Percentiles rank a stretch among this genome's conserved stretches.
Evolutionary conservation across 2,329 filamentous ascomycete genomes (phyloP).

Genomic region (Colletotrichum abscissum): DNA sequence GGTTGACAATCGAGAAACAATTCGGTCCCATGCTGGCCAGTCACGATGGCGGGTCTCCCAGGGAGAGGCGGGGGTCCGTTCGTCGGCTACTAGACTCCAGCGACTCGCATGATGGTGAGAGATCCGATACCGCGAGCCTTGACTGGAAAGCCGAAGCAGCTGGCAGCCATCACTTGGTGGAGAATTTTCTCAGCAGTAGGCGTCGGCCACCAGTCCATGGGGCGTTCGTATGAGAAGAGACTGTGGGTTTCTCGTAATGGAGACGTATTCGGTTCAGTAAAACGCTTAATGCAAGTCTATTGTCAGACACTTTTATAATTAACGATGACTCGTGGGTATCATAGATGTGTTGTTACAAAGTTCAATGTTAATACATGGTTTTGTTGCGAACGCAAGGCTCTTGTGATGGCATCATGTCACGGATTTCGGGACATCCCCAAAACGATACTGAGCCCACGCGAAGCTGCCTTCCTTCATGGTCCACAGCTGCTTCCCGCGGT

Average conservation of each 20-base stretch:
- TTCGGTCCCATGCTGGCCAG: constrained; percentile 4
- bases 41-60: constrained; percentile 3
- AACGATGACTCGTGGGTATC: not conserved
- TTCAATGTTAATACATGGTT: constrained; percentile 1
- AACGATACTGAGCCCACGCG: constrained; percentile 60
- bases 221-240: constrained; percentile 44
- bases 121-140: not conserved
- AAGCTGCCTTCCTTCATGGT: constrained; percentile 57
- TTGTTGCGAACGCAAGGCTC: not conserved
- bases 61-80: not conserved
- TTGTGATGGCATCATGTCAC: not conserved
- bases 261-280: not conserved
- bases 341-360: not conserved
- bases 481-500: constrained; percentile 55
- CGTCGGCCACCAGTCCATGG: constrained; percentile 54
- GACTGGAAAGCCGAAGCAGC: constrained; percentile 47
- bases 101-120: not conserved
- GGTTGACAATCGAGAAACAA: constrained; percentile 16
- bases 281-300: not conserved
- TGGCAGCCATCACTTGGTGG: constrained; percentile 64
- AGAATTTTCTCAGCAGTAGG: constrained; percentile 63
- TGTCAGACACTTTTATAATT: too few relatives aligned
- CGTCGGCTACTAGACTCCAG: not conserved
- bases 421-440: constrained; percentile 43
- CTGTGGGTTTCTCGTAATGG: too few relatives aligned